A percentile compares a stretch with the other conserved stretches of the same genome.
Evolutionary conservation across 2,329 filamentous ascomycete genomes (phyloP).

Genomic region (Ceratocystis destructans): DNA sequence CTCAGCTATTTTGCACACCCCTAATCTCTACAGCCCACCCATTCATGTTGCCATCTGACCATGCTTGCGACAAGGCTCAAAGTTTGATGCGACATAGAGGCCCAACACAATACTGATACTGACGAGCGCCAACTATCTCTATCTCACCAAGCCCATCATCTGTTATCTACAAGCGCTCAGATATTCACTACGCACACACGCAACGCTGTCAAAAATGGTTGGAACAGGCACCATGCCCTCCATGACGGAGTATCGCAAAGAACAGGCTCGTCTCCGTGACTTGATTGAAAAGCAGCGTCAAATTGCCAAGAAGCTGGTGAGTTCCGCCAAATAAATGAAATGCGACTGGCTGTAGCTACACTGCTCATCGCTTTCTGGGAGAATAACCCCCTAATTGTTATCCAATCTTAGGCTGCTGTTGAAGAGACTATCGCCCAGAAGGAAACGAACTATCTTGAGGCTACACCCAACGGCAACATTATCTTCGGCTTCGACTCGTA

Average conservation of each 20-base stretch:
- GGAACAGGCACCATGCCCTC: constrained; percentile 25
- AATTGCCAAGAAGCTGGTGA: constrained; percentile 29
- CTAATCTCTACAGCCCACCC: background rate
- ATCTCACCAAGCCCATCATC: background rate
- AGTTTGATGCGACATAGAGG: background rate
- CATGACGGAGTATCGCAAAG: constrained; percentile 37
- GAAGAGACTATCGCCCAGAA: constrained; percentile 77
- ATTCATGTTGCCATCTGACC: background rate
- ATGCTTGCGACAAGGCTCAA: background rate
- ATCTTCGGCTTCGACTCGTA: constrained; percentile 97
- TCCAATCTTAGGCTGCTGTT: constrained; percentile 26
- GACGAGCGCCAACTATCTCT: background rate
- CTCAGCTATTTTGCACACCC: background rate
- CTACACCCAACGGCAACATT: constrained; percentile 81
- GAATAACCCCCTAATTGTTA: background rate
- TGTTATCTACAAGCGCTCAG: background rate
- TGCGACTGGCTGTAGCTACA: no score
- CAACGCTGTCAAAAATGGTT: constrained; percentile 11
- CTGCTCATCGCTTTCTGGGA: constrained; percentile 26
- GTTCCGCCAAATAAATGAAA: constrained; percentile 13
- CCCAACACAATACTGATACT: background rate
- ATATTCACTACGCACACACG: background rate
- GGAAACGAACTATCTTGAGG: constrained; percentile 81
- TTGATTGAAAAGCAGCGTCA: constrained; percentile 33
- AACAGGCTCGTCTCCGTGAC: constrained; percentile 35